Percentiles rank a stretch among this genome's conserved stretches.
These are phyloP conservation scores for Cicer cuneatum DNA, from an alignment of 306 rosid genomes.

Conservation along the genomic window DNA sequence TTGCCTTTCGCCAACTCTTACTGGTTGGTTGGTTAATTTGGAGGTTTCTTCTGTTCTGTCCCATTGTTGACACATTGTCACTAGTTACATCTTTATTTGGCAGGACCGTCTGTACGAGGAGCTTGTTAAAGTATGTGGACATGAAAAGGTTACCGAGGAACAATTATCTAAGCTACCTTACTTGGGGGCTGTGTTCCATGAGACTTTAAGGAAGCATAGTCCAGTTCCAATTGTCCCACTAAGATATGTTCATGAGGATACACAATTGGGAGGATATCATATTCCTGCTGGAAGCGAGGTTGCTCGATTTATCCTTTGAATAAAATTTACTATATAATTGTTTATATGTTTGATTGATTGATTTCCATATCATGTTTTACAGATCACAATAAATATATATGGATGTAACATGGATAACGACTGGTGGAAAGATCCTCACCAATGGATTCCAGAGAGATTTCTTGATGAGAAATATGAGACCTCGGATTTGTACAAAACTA, in stretches of 20 bases:
- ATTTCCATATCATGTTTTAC: slow-evolving; percentile 22
- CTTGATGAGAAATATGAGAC: slow-evolving; percentile 66
- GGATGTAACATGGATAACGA: slow-evolving; percentile 88
- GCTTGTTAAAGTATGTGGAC: slow-evolving; percentile 61
- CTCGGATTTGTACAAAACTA: slow-evolving; percentile 77
- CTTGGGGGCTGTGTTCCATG: slow-evolving; percentile 86
- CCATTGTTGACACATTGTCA: neutral
- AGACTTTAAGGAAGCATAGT: slow-evolving; percentile 77
- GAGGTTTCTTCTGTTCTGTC: neutral
- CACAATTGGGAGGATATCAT: slow-evolving; percentile 76
- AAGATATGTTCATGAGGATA: slow-evolving; percentile 81
- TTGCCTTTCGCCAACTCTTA: neutral
- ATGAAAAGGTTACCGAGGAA: slow-evolving; percentile 64
- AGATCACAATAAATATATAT: slow-evolving; percentile 88
- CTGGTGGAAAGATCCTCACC: slow-evolving; percentile 71
- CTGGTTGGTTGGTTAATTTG: neutral
- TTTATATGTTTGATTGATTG: neutral
- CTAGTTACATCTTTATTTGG: neutral
- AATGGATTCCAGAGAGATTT: slow-evolving; percentile 93
- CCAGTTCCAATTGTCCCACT: slow-evolving; percentile 78
- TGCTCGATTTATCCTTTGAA: neutral
- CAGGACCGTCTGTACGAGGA: slow-evolving; percentile 71
- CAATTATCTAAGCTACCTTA: slow-evolving; percentile 67
- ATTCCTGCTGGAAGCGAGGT: slow-evolving; percentile 93
- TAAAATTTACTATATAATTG: neutral